Percentiles rank a stretch among this genome's conserved stretches.
These are phyloP conservation scores for Paraconiothyrium brasiliense DNA, from an alignment of 2,329 filamentous ascomycete genomes.

Conservation along the genomic window DNA sequence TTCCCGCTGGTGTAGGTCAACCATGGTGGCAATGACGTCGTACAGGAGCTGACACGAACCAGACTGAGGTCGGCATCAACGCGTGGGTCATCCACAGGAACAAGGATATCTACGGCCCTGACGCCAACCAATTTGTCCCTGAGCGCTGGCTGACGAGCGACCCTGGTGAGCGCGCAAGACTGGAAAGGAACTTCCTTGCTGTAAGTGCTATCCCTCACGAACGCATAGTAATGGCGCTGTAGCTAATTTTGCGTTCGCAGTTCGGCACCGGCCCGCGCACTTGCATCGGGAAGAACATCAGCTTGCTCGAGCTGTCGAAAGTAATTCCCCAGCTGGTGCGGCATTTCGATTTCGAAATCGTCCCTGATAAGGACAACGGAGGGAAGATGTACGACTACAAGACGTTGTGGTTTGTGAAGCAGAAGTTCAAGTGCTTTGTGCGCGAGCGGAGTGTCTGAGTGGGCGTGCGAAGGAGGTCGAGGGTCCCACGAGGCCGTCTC, in stretches of 20 bases:
- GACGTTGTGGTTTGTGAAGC: too few species aligned
- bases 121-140: constrained; percentile 52
- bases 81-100: constrained; percentile 57
- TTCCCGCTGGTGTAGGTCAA: constrained; percentile 47
- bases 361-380: too few species aligned
- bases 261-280: constrained; percentile 33
- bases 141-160: constrained; percentile 52
- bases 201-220: not conserved
- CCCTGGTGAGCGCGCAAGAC: too few species aligned
- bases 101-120: constrained; percentile 49
- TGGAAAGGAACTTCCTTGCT: too few species aligned
- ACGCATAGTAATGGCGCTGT: not conserved
- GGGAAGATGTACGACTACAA: too few species aligned
- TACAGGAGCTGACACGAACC: constrained; percentile 15
- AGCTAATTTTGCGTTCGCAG: not conserved
- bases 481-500: too few species aligned
- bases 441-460: too few species aligned
- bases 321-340: constrained; percentile 31
- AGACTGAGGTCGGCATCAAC: constrained; percentile 56
- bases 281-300: constrained; percentile 38
- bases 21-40: not conserved
- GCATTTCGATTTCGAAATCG: constrained; percentile 25
- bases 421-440: too few species aligned
- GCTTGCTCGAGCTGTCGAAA: constrained; percentile 33
- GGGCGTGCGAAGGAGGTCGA: too few species aligned